Base-by-base conservation (phyloP, 805 yeast species). In the Candida insectorum region DNA sequence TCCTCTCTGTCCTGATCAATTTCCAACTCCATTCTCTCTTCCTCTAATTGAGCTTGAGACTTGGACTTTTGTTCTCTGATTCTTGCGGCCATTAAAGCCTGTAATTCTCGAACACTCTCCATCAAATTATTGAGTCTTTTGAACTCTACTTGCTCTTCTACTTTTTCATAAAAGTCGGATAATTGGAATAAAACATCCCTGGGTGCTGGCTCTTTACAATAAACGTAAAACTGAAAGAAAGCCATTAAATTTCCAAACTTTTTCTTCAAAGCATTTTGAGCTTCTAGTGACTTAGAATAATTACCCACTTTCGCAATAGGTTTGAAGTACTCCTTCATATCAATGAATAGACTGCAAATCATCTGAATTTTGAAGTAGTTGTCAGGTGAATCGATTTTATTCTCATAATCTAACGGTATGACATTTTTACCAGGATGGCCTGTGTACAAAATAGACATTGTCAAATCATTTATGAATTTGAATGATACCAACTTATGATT, bases 331-430 rank as follows among this genome's bases (percentile, higher is more conserved):
- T 16, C 12, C 3, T 33, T n/a, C 22, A 37, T 4, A 7, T 23
- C 29, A 17, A 21, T 30, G 24, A 38, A 38, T 16, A 43, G 21
- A 10, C 23, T 31, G 16, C 69, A 60, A 29, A 60, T 52, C 49
- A 88, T 56, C 24, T 77, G 77, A 23, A 86, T 62, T 37, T 96
- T 68, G 56, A 86, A 85, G 49, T 79, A 85, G 47, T 85, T 79
- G 45, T 78, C 73, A 0, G 81, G 79, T 9, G 60, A 60, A 57
- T 88, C 96, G n/a, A 71, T 32, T 12, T 60, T 71, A 19, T 67
- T 60, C 3, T 50, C 25, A 15, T 60, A 63, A 5, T 71, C 69
- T 7, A 49, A 56, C 1, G 94, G 89, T n/a, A 56, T 46, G 3
- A 70, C 71, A 31, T 70, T 70, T 33, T 75, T 75, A 37, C 68